These are phyloP conservation scores for Hawksworthiomyces lignivorus DNA, from an alignment of 2,329 filamentous ascomycete species.

Conservation along the genomic window DNA sequence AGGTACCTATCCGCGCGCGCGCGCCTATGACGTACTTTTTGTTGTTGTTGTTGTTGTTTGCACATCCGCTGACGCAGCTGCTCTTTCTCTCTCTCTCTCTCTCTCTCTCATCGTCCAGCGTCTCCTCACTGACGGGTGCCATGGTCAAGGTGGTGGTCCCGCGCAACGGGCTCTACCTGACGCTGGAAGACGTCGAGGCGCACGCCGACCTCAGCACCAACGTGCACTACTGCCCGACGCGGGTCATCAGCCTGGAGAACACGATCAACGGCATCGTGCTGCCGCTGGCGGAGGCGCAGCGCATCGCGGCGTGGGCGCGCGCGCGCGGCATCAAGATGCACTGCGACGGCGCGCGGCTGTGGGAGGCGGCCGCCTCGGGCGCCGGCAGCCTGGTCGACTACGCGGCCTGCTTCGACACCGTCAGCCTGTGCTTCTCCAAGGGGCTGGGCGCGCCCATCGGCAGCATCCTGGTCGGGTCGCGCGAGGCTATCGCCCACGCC, in stretches of 20 bases:
- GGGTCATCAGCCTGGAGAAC: slow-evolving; percentile 77
- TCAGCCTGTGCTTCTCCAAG: slow-evolving; percentile 53
- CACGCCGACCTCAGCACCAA: slow-evolving; percentile 59
- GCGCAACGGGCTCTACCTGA: slow-evolving; percentile 64
- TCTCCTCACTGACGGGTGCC: slow-evolving; percentile 64
- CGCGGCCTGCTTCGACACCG: slow-evolving; percentile 40
- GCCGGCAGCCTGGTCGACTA: slow-evolving; percentile 34
- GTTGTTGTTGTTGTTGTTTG: too few relatives aligned
- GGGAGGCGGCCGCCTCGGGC: slow-evolving; percentile 40
- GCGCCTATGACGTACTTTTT: too few relatives aligned
- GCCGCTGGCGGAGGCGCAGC: slow-evolving; percentile 62
- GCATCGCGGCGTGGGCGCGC: slow-evolving; percentile 64
- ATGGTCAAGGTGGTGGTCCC: slow-evolving; percentile 60
- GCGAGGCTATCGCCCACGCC: slow-evolving; percentile 54
- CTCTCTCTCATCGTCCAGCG: slow-evolving; percentile 43
- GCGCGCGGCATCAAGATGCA: slow-evolving; percentile 37
- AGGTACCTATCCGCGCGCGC: too few relatives aligned
- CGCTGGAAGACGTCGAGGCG: slow-evolving; percentile 65
- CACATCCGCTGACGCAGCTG: background rate
- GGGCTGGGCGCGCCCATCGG: slow-evolving; percentile 45
- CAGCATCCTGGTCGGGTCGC: slow-evolving; percentile 36
- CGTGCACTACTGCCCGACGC: slow-evolving; percentile 72
- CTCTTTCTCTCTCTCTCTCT: too few relatives aligned
- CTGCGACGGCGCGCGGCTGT: slow-evolving; percentile 44
- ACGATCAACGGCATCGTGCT: slow-evolving; percentile 73